Evolutionary conservation across 1,284 basidiomycete genomes (phyloP), one percentile per base, ranked within the genome.

Genomic region (Moesziomyces sp.): DNA sequence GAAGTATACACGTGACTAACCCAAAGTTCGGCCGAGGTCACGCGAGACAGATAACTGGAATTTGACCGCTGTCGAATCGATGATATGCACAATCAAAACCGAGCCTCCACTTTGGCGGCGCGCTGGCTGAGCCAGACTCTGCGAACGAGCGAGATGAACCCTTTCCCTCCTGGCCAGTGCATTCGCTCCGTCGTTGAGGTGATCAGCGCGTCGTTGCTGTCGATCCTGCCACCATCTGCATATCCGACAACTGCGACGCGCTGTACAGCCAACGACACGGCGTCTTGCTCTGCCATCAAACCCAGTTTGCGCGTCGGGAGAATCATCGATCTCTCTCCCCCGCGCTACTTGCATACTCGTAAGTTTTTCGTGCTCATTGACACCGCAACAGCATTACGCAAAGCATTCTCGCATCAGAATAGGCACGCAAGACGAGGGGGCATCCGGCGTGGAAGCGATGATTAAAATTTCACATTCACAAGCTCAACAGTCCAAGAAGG

Each of bases 401-500:
- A 7, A 28, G 26, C 26, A 28, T 28, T 1, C 26, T 7, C 26
- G 26, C 26, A 28, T 28, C 26, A 6, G 26, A 7, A 28, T 8
- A 28, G 23, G 23, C 51, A 19, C 19, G 40, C 21, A 19, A 19
- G 21, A 26, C 38, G 28, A 19, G 19, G 24, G 16, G 9, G 19
- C 1, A 6, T 3, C 6, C 35, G n/a, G 26, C 38, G 23, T 38
- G 30, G n/a, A 61, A 45, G 62, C 65, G 71, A 74, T 74, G 71
- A 74, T 40, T 56, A 68, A 64, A 65, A 61, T 69, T 46, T 74
- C 71, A 74, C 71, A 69, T 74, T 74, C 63, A 68, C 70, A 74
- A 74, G 71, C 71, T 74, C 71, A 74, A 74, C 71, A 74, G 71
- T 74, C 71, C 62, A 58, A 74, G 70, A 57, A 21, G 4, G 6